phyloP scores from a whole-genome alignment of 305 asterid species.

The Monarda citriodora region DNA sequence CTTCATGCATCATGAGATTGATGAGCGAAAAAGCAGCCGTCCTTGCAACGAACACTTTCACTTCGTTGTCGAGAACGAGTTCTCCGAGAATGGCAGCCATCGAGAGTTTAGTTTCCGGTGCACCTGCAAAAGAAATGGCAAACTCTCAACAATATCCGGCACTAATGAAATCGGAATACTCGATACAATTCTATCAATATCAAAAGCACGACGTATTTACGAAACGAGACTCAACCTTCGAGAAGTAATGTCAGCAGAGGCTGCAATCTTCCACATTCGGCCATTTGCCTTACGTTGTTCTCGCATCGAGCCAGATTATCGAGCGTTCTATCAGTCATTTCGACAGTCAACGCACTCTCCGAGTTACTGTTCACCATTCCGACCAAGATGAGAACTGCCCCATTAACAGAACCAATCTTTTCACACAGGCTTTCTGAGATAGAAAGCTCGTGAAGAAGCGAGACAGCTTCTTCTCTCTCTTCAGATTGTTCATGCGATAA shows the following conservation, averaged over 20 bases:
- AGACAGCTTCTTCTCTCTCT: conserved; percentile 93
- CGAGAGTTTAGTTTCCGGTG: conserved; percentile 78
- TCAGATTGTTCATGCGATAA: conserved; percentile 72
- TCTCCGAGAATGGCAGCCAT: conserved; percentile 95
- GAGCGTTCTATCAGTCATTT: conserved; percentile 81
- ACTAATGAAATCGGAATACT: no score
- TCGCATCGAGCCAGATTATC: conserved; percentile 82
- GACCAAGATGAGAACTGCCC: conserved; percentile 85
- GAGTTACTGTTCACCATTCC: conserved; percentile 98
- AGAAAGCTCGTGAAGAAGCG: conserved; percentile 86
- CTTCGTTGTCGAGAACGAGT: conserved; percentile 73
- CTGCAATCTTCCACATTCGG: conserved; percentile 83
- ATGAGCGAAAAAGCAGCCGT: conserved; percentile 73
- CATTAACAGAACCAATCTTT: conserved; percentile 86
- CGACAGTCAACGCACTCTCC: conserved; percentile 67
- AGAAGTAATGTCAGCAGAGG: conserved; percentile 83
- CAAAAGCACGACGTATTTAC: no score
- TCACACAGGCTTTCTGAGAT: conserved; percentile 65
- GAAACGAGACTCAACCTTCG: conserved; percentile 51
- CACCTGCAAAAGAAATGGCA: conserved; percentile 49
- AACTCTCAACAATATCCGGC: neutral
- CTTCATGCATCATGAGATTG: conserved; percentile 62
- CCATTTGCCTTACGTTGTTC: conserved; percentile 94
- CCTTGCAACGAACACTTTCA: conserved; percentile 78
- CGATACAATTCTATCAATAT: neutral